A percentile compares a stretch with the other conserved stretches of the same genome.
Conservation (phyloP, 371 early-diverging fungal genomes). For the Coemansia sp. region DNA sequence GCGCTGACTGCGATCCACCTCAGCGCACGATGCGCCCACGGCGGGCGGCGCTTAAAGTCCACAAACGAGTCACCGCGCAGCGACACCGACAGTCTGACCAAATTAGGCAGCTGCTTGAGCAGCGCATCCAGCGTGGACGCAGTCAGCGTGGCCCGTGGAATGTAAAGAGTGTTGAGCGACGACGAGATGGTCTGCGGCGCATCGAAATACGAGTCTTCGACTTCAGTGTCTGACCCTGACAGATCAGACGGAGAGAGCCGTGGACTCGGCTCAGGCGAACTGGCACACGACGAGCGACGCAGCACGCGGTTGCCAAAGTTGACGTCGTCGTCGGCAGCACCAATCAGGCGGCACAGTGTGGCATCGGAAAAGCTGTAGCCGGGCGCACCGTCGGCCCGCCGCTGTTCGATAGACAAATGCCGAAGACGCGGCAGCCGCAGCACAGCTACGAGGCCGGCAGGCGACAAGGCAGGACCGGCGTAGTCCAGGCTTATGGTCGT, state of each 20-base stretch:
- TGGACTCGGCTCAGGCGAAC: neutral
- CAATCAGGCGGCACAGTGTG: slow-evolving; percentile 38
- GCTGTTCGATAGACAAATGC: slow-evolving; percentile 43
- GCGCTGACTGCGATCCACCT: slow-evolving; percentile 32
- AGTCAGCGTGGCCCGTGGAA: slow-evolving; percentile 38
- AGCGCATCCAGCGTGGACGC: slow-evolving; percentile 32
- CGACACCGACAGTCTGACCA: slow-evolving; percentile 26
- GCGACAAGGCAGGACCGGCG: slow-evolving; percentile 39
- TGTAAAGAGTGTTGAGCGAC: slow-evolving; percentile 29
- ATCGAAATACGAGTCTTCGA: neutral
- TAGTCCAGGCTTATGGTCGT: slow-evolving; percentile 45
- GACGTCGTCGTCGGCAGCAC: slow-evolving; percentile 20
- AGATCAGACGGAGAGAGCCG: neutral
- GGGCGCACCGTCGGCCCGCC: slow-evolving; percentile 37
- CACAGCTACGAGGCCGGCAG: slow-evolving; percentile 25
- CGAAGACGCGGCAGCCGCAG: slow-evolving; percentile 34
- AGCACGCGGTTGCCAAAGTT: slow-evolving; percentile 11
- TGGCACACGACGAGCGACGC: slow-evolving; percentile 17
- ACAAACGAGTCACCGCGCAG: slow-evolving; percentile 31
- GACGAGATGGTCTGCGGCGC: neutral
- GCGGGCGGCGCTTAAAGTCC: neutral
- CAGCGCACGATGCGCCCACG: slow-evolving; percentile 20
- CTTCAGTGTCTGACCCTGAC: slow-evolving; percentile 19
- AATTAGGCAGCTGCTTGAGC: slow-evolving; percentile 29
- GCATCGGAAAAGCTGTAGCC: slow-evolving; percentile 30